Base-by-base conservation (phyloP, 768 basidiomycete species). In the Brasilioporus rufonigricans region DNA sequence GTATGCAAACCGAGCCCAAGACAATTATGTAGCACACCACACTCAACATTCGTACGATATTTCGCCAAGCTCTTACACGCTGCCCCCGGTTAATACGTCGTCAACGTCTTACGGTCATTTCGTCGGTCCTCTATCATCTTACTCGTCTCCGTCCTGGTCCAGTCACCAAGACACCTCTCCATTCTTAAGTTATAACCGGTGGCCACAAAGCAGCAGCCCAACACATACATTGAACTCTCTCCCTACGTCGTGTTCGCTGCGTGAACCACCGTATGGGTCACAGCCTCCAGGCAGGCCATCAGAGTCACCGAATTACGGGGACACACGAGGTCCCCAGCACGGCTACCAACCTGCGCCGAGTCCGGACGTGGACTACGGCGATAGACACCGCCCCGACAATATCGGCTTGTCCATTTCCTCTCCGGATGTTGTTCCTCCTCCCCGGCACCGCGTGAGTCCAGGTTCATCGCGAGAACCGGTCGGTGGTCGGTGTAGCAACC, bases 371-470 rank as follows among this genome's bases (percentile, higher is more conserved):
- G 66, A 71, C 38, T 76, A 79, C 56, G 56, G 65, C 6, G 67
- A 76, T 27, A 71, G 74, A 50, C 64, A 65, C 29, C 71, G 62
- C 46, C 64, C 69, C 41, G 73, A 76, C 48, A 62, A 65, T 44
- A 55, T 64, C 27, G 61, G 66, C 21, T 47, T 67, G 57, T 52
- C 65, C 2, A 58, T 64, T 50, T 60, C 60, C 59, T 65, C 61
- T 56, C 63, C 65, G 56, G 83, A 79, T 60, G 71, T 75, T 44
- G 86, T 80, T 14, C 86, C 80, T 10, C 84, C 79, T 53, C 78
- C 83, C 58, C 76, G 76, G 61, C 80, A 80, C 60, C 77, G 81
- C 55, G 74, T 81, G n/a, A 71, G 81, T 59, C 83, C 84, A 44
- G 75, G 74, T 49, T 74, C 79, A 18, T 63, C 72, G 41, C 76